Base-by-base conservation (phyloP, 2,329 filamentous ascomycete species). In the Ophiocordyceps camponoti-floridani region DNA sequence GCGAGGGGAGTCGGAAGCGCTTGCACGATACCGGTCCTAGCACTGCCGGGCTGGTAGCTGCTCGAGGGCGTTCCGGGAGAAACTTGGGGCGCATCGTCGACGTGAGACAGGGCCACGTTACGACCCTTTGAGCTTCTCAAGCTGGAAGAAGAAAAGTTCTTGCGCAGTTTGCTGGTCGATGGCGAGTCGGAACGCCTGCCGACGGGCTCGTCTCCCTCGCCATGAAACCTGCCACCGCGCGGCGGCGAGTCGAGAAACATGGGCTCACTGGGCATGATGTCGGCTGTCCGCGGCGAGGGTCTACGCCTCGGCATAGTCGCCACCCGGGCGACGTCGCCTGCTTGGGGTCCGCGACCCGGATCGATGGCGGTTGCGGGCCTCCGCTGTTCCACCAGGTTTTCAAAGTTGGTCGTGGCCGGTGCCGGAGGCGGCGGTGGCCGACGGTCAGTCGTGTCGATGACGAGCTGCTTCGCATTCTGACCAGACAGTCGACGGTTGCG, bases 401-500 rank as follows among this genome's bases (percentile, higher is more conserved):
- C 37, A 6, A 40, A 28, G 7, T 42, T 43, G 13, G 42, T 31
- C 23, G 23, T 19, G n/a, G 43, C 48, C 33, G 49, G 42, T 26
- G 38, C 23, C 8, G 47, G 28, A 8, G 54, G 45, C 3, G 55
- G 45, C 3, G 56, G 51, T 16, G 53, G 49, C n/a, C 47, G 51
- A 7, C 60, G 52, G 23, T 58, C 61, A 1, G 55, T 51, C 0
- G 87, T 95, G 60, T 95, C 85, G 46, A 96, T 95, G 63, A 87
- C 94, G 43, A 96, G 67, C 54, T 88, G 83, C 58, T 84, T 88
- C 13, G 75, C 66, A 53, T 84, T 85, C 53, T 85, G 80, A 8
- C 82, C 84, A 4, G 88, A 94, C 30, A 94, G 65, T 49, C 88
- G 75, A 48, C 88, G 75, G 52, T 73, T 84, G 44, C 84, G 75